These are phyloP conservation scores for Nakazawaea laoshanensis DNA, from an alignment of 805 yeast species.

Conservation along the genomic window DNA sequence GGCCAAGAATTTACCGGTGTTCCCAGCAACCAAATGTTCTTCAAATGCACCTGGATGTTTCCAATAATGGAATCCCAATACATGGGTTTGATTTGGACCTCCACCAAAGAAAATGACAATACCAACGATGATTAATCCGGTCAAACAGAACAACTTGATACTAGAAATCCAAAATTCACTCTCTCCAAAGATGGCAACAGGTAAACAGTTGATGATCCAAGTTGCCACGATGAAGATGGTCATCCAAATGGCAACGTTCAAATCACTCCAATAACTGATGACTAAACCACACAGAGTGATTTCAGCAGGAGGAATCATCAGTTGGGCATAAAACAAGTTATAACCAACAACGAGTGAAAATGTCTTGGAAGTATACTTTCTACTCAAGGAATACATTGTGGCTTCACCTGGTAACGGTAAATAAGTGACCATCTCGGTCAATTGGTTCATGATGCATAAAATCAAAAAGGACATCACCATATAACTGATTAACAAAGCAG, in stretches of 20 bases:
- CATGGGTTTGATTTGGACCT: constrained; percentile 29
- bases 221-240: constrained; percentile 38
- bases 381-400: constrained; percentile 30
- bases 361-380: constrained; percentile 33
- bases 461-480: constrained; percentile 53
- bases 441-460: constrained; percentile 48
- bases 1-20: constrained; percentile 48
- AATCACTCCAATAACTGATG: constrained; percentile 43
- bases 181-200: constrained; percentile 53
- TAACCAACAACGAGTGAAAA: constrained; percentile 40
- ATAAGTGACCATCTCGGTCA: constrained; percentile 58
- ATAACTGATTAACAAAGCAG: constrained; percentile 48
- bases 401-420: constrained; percentile 31
- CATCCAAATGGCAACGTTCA: constrained; percentile 45
- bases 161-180: constrained; percentile 59
- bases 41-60: constrained; percentile 48
- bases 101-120: constrained; percentile 35
- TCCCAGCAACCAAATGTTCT: constrained; percentile 45
- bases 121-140: constrained; percentile 50
- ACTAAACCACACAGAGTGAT: constrained; percentile 53
- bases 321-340: constrained; percentile 36
- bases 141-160: constrained; percentile 53
- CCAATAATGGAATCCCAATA: constrained; percentile 45
- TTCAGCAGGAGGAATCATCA: constrained; percentile 54
- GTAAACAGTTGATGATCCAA: constrained; percentile 35